phyloP scores from a whole-genome alignment of 164 flowering plant genomes.

The Vitis rotundifolia region DNA sequence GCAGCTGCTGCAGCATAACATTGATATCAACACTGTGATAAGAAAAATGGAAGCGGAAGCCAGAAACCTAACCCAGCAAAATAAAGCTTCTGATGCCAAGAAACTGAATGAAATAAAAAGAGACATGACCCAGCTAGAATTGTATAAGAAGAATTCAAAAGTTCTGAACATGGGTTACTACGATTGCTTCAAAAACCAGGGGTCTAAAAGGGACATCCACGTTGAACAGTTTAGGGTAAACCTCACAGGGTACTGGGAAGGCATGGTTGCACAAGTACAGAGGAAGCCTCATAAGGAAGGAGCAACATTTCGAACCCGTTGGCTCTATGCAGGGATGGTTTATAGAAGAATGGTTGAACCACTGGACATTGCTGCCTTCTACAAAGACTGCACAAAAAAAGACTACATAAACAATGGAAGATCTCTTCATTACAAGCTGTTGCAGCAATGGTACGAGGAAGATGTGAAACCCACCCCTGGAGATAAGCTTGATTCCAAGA shows the following conservation, averaged over 20 bases:
- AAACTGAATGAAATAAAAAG: conserved; percentile 32
- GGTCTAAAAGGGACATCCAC: conserved; percentile 1
- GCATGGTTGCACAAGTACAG: conserved; percentile 30
- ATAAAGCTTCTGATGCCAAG: conserved; percentile 12
- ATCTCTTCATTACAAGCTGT: conserved; percentile 23
- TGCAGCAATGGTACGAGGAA: conserved; percentile 44
- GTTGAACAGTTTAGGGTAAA: conserved; percentile 14
- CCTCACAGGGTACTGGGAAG: conserved; percentile 41
- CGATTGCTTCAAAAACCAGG: conserved; percentile 33
- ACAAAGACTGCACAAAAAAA: too few species aligned
- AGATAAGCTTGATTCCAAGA: background rate
- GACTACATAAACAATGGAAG: conserved; percentile 28
- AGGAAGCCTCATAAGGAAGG: conserved; percentile 38
- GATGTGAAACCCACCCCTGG: conserved; percentile 1
- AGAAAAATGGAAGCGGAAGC: conserved; percentile 10
- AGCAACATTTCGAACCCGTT: conserved; percentile 12
- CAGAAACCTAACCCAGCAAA: background rate
- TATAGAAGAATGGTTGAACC: conserved; percentile 59
- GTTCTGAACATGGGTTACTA: conserved; percentile 35
- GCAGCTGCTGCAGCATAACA: conserved; percentile 11
- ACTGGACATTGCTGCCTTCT: conserved; percentile 51
- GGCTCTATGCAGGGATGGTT: conserved; percentile 41
- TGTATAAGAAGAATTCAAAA: conserved; percentile 43
- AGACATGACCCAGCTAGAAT: conserved; percentile 38
- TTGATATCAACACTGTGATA: background rate